Base-by-base conservation (phyloP, 1,284 basidiomycete species). In the Ceratobasidium sp. region DNA sequence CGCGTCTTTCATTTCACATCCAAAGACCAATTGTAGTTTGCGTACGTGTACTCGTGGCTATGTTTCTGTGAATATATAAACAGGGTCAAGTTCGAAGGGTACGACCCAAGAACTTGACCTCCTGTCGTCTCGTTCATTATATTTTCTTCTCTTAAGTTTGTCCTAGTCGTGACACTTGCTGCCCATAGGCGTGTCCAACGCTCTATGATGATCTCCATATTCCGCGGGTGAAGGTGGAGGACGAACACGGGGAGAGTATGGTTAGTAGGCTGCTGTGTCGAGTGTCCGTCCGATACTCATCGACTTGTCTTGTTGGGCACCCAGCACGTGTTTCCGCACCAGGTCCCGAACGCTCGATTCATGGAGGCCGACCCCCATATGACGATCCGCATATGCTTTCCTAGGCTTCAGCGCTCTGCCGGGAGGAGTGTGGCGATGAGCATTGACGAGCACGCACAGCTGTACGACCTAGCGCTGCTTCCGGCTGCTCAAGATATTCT, bases 341-440 rank as follows among this genome's bases (percentile, higher is more conserved):
- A 53, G 45, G 34, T 71, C 9, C 57, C 69, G 0, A 71, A 71
- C 48, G 45, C 46, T 1, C 69, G 57, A 2, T 71, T 71, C 34
- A 2, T 71, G 34, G 57, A 71, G 26, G 8, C 34, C 12, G 58
- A 60, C 10, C 30, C 18, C 1, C 39, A 36, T 3, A 23, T n/a
- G 28, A 30, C 52, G 10, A 12, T 71, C 14, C 26, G 69, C 3
- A 43, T 71, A 6, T 39, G 21, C 18, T 71, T 71, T 23, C 69
- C 69, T 10, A 14, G 43, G 6, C 16, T 50, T 1, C 5, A 10
- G n/a, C 32, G 1, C 0, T 16, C 34, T 16, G 1, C 32, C 3
- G 16, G 23, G 0, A 5, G 1, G 2, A 52, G 32, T 34, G 16
- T 32, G 16, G 39, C 30, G 12, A 3, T 71, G 18, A n/a, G 14